Base-by-base conservation (phyloP, 306 rosid species). In the Vicia faba region DNA sequence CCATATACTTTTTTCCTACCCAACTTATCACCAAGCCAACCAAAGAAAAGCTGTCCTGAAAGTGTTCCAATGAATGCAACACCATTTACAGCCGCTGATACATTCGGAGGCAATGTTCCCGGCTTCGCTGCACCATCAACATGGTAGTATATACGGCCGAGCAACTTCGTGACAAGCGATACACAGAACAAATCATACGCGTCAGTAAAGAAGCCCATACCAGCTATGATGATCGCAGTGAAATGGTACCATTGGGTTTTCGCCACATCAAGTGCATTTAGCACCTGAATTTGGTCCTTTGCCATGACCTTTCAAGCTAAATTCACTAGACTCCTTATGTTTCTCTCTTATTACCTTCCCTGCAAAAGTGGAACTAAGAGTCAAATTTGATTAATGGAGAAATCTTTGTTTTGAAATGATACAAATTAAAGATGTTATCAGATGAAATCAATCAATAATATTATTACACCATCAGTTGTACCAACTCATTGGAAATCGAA, bases 21-120 rank as follows among this genome's bases (percentile, higher is more conserved):
- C 38, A 33, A 33, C 38, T 33, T 33, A 33, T 33, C 38, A 7
- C 38, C 38, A 33, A 33, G 38, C 38, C 38, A 33, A 7, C 38
- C 38, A 33, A 33, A 33, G 38, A 33, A 33, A 33, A 33, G 38
- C 1, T 33, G 38, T 7, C 38, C 38, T 51, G 86, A 88, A 8
- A 89, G 81, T 4, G 96, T 89, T 58, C 96, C 96, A n/a, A 84
- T 77, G 73, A 89, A 78, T 8, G 93, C 96, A 0, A 89, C 96
- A 3, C 93, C 96, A 55, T 89, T 89, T 2, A 89, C 96, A 1
- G 93, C 91, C 2, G 96, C 91, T 0, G 96, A 38, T 2, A 89
- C 87, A 10, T 86, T 84, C 1, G 96, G 96, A 73, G 96, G 96
- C 71, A 89, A 66, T 1, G 77, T 35, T 0, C 96, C 96, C 0